phyloP scores from a whole-genome alignment of 805 yeast genomes.

The Schizosaccharomyces octosporus region DNA sequence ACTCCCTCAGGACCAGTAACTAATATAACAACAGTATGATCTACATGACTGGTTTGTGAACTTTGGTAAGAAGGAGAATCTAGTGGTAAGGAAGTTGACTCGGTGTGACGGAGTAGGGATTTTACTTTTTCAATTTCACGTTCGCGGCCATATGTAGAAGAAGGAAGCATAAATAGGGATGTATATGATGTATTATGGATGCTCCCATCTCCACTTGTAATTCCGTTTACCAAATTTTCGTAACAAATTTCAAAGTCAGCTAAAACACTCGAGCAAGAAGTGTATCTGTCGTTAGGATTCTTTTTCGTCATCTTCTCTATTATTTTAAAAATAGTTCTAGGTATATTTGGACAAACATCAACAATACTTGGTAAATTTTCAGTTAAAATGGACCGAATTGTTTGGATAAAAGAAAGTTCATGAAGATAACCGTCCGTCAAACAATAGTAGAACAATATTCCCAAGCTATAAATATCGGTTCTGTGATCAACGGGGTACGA shows the following conservation, averaged over 20 bases:
- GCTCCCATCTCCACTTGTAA: neutral
- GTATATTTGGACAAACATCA: constrained; percentile 7
- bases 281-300: constrained; percentile 6
- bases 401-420: constrained; percentile 7
- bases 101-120: neutral
- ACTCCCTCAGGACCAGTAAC: constrained; percentile 7
- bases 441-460: constrained; percentile 7
- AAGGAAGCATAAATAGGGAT: neutral
- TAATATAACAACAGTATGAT: constrained; percentile 4
- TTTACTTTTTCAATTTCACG: neutral
- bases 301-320: constrained; percentile 8
- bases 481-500: constrained; percentile 6
- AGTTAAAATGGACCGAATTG: constrained; percentile 7
- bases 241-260: neutral
- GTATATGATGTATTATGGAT: neutral
- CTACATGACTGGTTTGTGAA: no score
- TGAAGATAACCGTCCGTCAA: constrained; percentile 7
- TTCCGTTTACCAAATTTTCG: neutral
- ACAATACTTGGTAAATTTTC: constrained; percentile 7
- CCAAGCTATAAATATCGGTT: constrained; percentile 9
- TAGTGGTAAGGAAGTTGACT: neutral
- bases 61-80: neutral
- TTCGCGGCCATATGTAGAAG: neutral
- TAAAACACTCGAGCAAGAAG: constrained; percentile 6
- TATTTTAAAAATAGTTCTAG: constrained; percentile 5